A percentile compares a stretch with the other conserved stretches of the same genome.
Evolutionary conservation across 2,329 filamentous ascomycete genomes (phyloP).

Genomic region (Zymoseptoria brevis): DNA sequence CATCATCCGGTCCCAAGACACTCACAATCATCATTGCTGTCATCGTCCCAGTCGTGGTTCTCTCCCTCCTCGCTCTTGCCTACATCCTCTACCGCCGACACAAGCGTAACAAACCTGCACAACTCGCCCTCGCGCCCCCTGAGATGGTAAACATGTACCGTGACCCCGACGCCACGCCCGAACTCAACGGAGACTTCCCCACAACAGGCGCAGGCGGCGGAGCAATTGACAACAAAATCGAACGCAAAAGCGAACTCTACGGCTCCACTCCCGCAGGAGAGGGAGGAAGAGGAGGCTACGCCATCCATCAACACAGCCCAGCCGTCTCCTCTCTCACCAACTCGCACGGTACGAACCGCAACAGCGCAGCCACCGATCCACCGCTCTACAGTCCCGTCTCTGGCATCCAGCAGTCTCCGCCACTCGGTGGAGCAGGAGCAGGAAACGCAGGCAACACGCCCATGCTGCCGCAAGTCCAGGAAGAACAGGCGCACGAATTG

Average conservation of each 20-base stretch:
- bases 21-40: slow-evolving; percentile 7
- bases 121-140: slow-evolving; percentile 6
- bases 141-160: slow-evolving; percentile 11
- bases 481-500: background rate
- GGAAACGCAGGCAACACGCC: background rate
- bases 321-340: background rate
- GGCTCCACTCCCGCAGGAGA: background rate
- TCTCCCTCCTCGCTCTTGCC: background rate
- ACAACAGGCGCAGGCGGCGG: background rate
- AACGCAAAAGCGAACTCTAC: slow-evolving; percentile 3
- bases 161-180: slow-evolving; percentile 5
- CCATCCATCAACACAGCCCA: background rate
- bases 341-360: background rate
- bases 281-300: background rate
- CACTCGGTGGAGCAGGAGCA: background rate
- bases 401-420: background rate
- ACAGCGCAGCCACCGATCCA: background rate
- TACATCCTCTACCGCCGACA: slow-evolving; percentile 8
- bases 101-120: background rate
- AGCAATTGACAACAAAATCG: background rate
- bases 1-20: background rate
- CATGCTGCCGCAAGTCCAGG: background rate
- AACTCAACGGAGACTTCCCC: slow-evolving; percentile 5
- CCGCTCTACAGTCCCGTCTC: background rate
- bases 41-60: slow-evolving; percentile 2